Percentiles rank a stretch among this genome's conserved stretches.
Conservation (phyloP, 2,329 filamentous ascomycete genomes). For the Penicillium sp. region DNA sequence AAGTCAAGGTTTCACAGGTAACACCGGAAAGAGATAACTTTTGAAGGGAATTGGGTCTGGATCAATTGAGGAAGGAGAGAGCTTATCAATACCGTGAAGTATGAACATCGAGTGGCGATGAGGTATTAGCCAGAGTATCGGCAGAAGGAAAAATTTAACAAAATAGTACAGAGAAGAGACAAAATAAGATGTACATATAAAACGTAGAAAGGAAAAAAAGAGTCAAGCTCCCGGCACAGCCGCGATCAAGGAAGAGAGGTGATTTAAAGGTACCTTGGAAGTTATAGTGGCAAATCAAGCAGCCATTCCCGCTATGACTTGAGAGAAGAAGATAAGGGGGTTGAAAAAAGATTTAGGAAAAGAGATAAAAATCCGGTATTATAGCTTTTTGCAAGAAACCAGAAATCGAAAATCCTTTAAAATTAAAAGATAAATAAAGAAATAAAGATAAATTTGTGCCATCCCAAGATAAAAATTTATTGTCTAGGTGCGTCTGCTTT, state of each 20-base stretch:
- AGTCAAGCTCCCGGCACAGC: slow-evolving; percentile 3
- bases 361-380: slow-evolving; percentile 4
- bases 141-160: not conserved
- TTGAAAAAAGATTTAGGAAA: slow-evolving; percentile 1
- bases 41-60: slow-evolving; percentile 11
- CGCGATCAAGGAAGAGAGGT: not conserved
- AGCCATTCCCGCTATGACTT: slow-evolving; percentile 8
- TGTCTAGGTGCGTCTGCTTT: slow-evolving; percentile 18
- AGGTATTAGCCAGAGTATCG: not conserved
- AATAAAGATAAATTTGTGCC: not conserved
- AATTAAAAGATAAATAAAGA: not conserved
- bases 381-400: not conserved
- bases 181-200: slow-evolving; percentile 7
- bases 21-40: slow-evolving; percentile 11
- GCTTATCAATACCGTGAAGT: slow-evolving; percentile 8
- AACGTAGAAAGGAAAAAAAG: not conserved
- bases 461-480: not conserved
- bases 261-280: slow-evolving; percentile 4
- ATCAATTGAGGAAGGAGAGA: not conserved
- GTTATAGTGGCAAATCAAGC: slow-evolving; percentile 7
- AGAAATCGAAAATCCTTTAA: not conserved
- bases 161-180: slow-evolving; percentile 1
- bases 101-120: slow-evolving; percentile 2
- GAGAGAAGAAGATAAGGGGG: slow-evolving; percentile 7
- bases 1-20: slow-evolving; percentile 22